These are phyloP conservation scores for Creolimax fragrantissima DNA, from an alignment of 78 protist species.

Conservation along the genomic window DNA sequence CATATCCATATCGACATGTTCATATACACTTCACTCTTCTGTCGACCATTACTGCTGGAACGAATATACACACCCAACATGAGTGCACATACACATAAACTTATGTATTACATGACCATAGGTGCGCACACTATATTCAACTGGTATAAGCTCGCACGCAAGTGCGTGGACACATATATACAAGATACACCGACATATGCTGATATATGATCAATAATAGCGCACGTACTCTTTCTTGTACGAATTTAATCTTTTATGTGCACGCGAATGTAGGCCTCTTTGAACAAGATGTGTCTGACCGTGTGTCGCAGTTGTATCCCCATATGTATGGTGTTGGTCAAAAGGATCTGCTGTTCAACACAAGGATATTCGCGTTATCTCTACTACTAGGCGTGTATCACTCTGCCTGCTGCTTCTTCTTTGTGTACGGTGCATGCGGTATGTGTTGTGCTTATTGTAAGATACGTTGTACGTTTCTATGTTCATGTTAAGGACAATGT, in stretches of 20 bases:
- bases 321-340: constrained; percentile 28
- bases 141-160: no score
- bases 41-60: no score
- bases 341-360: constrained; percentile 24
- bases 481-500: background rate
- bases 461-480: background rate
- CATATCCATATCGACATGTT: background rate
- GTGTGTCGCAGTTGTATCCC: background rate
- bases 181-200: no score
- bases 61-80: no score
- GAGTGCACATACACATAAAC: no score
- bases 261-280: constrained; percentile 36
- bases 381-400: constrained; percentile 10
- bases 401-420: background rate
- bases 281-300: constrained; percentile 56
- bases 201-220: no score
- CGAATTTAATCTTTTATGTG: no score
- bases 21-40: background rate
- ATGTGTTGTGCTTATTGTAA: background rate
- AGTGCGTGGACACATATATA: no score
- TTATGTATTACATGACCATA: no score
- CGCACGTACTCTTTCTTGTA: no score
- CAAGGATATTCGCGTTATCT: background rate
- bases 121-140: no score
- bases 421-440: background rate